phyloP scores from a whole-genome alignment of 805 yeast species.

The Metschnikowia amazonensis region DNA sequence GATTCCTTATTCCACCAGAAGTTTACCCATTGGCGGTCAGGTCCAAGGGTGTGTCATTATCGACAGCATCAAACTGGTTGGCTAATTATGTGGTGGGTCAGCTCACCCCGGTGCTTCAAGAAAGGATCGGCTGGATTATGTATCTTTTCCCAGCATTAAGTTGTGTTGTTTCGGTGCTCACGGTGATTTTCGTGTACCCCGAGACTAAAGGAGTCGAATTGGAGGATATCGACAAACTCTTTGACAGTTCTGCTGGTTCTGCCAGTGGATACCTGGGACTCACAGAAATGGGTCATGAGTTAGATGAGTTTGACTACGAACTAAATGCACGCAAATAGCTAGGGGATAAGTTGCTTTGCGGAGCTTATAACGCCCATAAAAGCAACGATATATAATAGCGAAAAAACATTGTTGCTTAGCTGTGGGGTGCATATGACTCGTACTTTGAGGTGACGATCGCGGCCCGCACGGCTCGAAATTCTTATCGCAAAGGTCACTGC shows the following conservation, averaged over 20 bases:
- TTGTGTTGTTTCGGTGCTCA: constrained; percentile 33
- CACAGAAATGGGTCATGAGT: constrained; percentile 18
- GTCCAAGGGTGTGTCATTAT: constrained; percentile 42
- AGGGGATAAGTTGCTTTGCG: background rate
- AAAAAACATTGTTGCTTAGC: background rate
- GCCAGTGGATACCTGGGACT: constrained; percentile 13
- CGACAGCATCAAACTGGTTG: constrained; percentile 45
- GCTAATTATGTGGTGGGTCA: constrained; percentile 45
- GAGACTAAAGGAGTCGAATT: constrained; percentile 45
- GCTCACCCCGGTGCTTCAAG: constrained; percentile 41
- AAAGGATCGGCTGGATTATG: constrained; percentile 38
- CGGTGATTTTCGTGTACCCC: constrained; percentile 37
- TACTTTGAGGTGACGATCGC: background rate
- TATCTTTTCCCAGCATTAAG: constrained; percentile 39
- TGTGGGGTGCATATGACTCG: constrained; percentile 5
- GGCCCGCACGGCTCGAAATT: constrained; percentile 1
- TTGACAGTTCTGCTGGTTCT: constrained; percentile 25
- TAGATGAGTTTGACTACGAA: constrained; percentile 26
- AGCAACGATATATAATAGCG: background rate
- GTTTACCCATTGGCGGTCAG: constrained; percentile 42
- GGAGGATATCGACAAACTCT: constrained; percentile 39
- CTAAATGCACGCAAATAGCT: background rate
- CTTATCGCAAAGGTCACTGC: background rate
- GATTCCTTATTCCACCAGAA: constrained; percentile 43
- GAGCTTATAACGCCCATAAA: background rate